A percentile compares a stretch with the other conserved stretches of the same genome.
phyloP scores from a whole-genome alignment of 2,329 filamentous ascomycete species.

The Aspergillus pseudonomiae region DNA sequence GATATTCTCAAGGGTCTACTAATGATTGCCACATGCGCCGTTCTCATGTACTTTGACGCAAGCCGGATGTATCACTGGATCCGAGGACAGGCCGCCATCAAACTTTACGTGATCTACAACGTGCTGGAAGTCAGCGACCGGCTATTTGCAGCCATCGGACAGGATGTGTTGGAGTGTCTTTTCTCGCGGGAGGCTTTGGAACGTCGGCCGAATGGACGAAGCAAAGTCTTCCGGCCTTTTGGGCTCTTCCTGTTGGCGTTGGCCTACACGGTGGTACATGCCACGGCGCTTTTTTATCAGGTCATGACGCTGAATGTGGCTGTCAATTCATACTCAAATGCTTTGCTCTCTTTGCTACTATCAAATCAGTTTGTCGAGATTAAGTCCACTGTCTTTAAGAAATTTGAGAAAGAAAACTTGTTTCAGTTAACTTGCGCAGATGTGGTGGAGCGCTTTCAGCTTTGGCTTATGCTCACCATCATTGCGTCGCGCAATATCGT shows the following conservation, averaged over 20 bases:
- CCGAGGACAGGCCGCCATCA: conserved; percentile 93
- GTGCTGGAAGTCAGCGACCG: conserved; percentile 89
- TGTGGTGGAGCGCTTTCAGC: conserved; percentile 93
- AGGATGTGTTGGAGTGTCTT: conserved; percentile 93
- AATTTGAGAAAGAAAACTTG: conserved; percentile 95
- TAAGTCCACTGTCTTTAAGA: conserved; percentile 97
- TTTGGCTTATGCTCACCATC: conserved; percentile 96
- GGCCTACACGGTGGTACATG: conserved; percentile 84
- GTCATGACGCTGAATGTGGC: conserved; percentile 97
- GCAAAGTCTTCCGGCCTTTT: conserved; percentile 84
- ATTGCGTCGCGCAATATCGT: conserved; percentile 96
- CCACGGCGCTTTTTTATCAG: conserved; percentile 90
- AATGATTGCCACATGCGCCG: conserved; percentile 80
- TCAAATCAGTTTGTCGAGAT: conserved; percentile 99
- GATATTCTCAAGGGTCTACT: conserved; percentile 89
- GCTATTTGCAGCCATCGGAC: conserved; percentile 84
- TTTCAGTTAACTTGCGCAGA: conserved; percentile 97
- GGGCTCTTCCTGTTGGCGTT: conserved; percentile 89
- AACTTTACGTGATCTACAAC: conserved; percentile 98
- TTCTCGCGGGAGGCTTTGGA: conserved; percentile 93
- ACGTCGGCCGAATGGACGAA: conserved; percentile 82
- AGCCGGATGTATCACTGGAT: conserved; percentile 99
- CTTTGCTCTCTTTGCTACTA: conserved; percentile 84
- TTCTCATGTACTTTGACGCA: conserved; percentile 89
- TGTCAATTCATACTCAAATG: conserved; percentile 98